Base-by-base conservation (phyloP, 495 filamentous ascomycete species). In the Podospora tetraspora region DNA sequence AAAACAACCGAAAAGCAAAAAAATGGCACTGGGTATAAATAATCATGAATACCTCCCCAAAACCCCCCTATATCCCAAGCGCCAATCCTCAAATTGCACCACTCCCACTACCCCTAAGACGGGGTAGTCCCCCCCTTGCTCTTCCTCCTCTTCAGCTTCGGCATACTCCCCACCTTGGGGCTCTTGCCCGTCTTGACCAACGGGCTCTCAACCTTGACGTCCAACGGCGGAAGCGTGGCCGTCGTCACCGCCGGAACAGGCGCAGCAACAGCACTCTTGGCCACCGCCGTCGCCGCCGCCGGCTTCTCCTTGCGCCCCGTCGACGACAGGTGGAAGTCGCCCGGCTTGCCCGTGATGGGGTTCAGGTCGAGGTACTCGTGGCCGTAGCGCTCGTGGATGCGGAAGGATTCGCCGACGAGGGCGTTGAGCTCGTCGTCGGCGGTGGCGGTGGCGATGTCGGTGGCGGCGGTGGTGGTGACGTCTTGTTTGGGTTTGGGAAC, bases 311-410 rank as follows among this genome's bases (percentile, higher is more conserved):
- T 83, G 22, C 84, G 78, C 3, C 85, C 84, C 4, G 87, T 86
- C 30, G 83, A 88, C 12, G 87, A 87, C 62, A 96, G 82, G 64
- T 90, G 89, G 79, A 97, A 96, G n/a, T 88, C 87, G 23, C 94
- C 93, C 0, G 94, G 94, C 72, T 91, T 89, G 59, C 94, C 94
- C 1, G 90, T 87, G 61, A 97, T 85, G 3, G 93, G 92, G 71
- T 89, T 95, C 76, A 97, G 93, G 77, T 99, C 93, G 87, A 95
- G 93, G 77, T 87, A 96, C 64, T 98, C 94, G 61, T 90, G 86
- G 25, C 85, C 87, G 66, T 88, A 89, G 43, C 84, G 83, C 19
- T 88, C 77, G 60, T 89, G 81, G 27, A 95, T 81, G 63, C 81
- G 80, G 61, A 92, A 86, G 0, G 89, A 85, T 67, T 95, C 89